Evolutionary conservation across 139 green algal species (phyloP).

Genomic region (Gonium pectorale): DNA sequence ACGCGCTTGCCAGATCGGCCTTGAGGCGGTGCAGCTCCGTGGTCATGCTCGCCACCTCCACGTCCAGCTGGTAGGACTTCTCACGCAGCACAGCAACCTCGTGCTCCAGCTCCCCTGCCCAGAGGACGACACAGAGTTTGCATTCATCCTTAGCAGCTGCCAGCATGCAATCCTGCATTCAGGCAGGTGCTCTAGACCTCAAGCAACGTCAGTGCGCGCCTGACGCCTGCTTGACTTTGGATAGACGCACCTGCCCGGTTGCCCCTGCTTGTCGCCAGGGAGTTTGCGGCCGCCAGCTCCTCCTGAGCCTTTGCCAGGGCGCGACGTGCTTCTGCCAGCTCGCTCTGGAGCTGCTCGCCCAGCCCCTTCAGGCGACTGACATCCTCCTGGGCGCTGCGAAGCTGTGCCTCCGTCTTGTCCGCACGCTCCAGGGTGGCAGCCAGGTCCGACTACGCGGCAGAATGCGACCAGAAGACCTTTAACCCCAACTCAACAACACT

Average conservation of each 20-base stretch:
- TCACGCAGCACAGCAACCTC: conserved; percentile 34
- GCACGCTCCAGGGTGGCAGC: not conserved
- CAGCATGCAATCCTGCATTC: no score
- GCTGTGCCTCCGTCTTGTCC: conserved; percentile 7
- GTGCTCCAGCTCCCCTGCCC: conserved; percentile 40
- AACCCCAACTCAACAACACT: no score
- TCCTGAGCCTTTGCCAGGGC: not conserved
- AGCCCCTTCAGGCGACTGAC: not conserved
- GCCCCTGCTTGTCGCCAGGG: not conserved
- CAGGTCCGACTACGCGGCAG: conserved; percentile 6
- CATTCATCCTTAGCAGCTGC: no score
- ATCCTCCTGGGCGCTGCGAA: not conserved
- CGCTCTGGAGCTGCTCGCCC: not conserved
- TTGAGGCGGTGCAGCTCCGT: conserved; percentile 46
- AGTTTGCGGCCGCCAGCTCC: not conserved
- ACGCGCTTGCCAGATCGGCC: conserved; percentile 39
- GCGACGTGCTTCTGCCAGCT: not conserved
- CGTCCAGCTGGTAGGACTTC: conserved; percentile 39
- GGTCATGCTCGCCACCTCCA: conserved; percentile 48
- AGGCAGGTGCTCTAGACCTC: no score
- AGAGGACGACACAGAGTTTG: no score
- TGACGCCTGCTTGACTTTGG: no score
- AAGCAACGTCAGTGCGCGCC: no score
- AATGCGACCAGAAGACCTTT: no score
- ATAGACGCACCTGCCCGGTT: not conserved